Conservation (phyloP, 225 moss, liverwort and hornwort genomes). For the Pseudoscleropodium purum region DNA sequence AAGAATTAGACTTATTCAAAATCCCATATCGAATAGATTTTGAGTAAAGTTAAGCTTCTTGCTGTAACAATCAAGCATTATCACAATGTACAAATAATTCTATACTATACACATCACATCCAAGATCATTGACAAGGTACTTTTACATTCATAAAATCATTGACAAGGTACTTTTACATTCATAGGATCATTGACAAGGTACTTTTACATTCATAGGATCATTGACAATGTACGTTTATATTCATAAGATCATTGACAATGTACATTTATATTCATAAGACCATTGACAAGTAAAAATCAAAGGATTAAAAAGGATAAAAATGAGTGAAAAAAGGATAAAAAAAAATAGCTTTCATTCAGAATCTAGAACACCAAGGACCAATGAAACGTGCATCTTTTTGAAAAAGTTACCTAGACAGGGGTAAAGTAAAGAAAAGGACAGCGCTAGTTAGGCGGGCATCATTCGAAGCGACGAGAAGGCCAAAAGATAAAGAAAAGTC, state of each 20-base stretch:
- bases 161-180: no score
- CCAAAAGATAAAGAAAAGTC: neutral
- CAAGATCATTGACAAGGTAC: neutral
- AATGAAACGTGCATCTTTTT: neutral
- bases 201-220: no score
- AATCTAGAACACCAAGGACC: neutral
- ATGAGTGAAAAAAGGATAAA: neutral
- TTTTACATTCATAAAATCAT: no score
- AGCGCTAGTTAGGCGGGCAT: no score
- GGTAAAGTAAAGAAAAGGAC: neutral
- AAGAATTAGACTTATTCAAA: no score
- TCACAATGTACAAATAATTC: neutral
- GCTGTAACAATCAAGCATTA: accelerated
- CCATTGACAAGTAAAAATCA: neutral
- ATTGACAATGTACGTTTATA: no score
- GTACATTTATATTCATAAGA: neutral
- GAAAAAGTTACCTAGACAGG: neutral
- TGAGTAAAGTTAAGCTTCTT: neutral
- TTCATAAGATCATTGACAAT: neutral
- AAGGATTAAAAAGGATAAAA: no score
- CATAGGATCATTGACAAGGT: no score
- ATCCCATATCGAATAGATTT: neutral
- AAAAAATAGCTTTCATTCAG: neutral
- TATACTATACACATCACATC: neutral
- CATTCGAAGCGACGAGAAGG: neutral